Percentiles rank a stretch among this genome's conserved stretches.
These are phyloP conservation scores for Barnettozyma sucrosica DNA, from an alignment of 805 yeast genomes.

Conservation along the genomic window DNA sequence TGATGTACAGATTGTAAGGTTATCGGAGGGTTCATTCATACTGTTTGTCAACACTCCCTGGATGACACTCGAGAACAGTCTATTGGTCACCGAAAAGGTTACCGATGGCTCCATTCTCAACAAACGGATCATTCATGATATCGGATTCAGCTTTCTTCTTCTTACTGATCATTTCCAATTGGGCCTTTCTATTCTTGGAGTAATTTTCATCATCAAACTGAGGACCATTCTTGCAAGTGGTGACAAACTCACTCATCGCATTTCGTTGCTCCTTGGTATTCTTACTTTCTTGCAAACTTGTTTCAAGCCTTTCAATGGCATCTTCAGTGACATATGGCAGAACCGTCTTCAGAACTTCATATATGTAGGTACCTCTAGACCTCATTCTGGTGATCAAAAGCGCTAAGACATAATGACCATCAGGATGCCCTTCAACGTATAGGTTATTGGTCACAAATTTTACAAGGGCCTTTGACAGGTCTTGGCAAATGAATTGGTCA, in stretches of 20 bases:
- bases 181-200: conserved; percentile 46
- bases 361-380: conserved; percentile 63
- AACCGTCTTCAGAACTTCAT: conserved; percentile 46
- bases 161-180: conserved; percentile 44
- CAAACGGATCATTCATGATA: conserved; percentile 65
- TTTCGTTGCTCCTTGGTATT: conserved; percentile 74
- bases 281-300: conserved; percentile 55
- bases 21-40: neutral
- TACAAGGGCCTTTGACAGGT: conserved; percentile 64
- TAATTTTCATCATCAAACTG: conserved; percentile 38
- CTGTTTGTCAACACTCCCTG: too few relatives aligned
- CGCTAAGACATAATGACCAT: conserved; percentile 86
- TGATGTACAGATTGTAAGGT: neutral
- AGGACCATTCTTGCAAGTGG: conserved; percentile 47
- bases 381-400: conserved; percentile 70
- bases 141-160: conserved; percentile 46
- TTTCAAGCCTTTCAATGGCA: conserved; percentile 59
- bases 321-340: conserved; percentile 52
- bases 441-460: conserved; percentile 66
- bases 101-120: conserved; percentile 63
- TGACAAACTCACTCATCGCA: conserved; percentile 70
- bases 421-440: conserved; percentile 82
- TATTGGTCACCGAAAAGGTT: conserved; percentile 44
- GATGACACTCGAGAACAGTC: neutral
- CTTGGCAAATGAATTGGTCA: conserved; percentile 52